Conservation (phyloP, 1,284 basidiomycete species). For the Ustilago tritici region DNA sequence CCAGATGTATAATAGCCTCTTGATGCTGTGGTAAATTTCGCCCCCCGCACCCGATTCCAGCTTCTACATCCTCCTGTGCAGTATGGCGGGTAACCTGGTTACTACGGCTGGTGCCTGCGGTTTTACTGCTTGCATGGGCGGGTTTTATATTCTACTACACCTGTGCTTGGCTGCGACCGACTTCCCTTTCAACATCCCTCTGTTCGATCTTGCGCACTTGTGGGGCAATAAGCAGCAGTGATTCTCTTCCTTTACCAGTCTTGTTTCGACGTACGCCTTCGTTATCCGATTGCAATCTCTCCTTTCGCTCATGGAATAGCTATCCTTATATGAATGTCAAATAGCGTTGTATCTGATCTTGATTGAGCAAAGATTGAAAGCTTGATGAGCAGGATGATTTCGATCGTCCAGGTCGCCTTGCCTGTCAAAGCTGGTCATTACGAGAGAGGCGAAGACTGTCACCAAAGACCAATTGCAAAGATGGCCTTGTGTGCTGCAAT, state of each 20-base stretch:
- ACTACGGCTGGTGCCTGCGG: conserved; percentile 49
- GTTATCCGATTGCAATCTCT: too few relatives aligned
- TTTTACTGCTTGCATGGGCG: conserved; percentile 51
- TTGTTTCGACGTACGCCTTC: too few relatives aligned
- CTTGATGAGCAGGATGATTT: too few relatives aligned
- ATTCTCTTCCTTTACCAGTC: neutral
- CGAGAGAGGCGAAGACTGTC: too few relatives aligned
- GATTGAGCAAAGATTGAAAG: too few relatives aligned
- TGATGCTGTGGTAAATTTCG: neutral
- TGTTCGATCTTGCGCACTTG: conserved; percentile 41
- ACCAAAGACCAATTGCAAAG: too few relatives aligned
- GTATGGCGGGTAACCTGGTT: conserved; percentile 27
- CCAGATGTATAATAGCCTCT: neutral
- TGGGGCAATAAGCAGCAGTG: conserved; percentile 29
- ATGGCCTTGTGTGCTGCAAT: too few relatives aligned
- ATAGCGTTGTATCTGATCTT: too few relatives aligned
- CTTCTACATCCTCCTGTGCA: neutral
- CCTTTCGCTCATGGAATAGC: too few relatives aligned
- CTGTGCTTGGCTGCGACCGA: conserved; percentile 52
- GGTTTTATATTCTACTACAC: conserved; percentile 48
- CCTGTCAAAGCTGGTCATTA: too few relatives aligned
- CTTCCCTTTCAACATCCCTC: conserved; percentile 54
- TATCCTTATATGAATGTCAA: too few relatives aligned
- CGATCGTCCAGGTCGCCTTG: too few relatives aligned
- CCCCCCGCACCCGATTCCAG: neutral